Percentiles rank a stretch among this genome's conserved stretches.
phyloP scores from a whole-genome alignment of 345 rosid species.

The Populus deltoides region DNA sequence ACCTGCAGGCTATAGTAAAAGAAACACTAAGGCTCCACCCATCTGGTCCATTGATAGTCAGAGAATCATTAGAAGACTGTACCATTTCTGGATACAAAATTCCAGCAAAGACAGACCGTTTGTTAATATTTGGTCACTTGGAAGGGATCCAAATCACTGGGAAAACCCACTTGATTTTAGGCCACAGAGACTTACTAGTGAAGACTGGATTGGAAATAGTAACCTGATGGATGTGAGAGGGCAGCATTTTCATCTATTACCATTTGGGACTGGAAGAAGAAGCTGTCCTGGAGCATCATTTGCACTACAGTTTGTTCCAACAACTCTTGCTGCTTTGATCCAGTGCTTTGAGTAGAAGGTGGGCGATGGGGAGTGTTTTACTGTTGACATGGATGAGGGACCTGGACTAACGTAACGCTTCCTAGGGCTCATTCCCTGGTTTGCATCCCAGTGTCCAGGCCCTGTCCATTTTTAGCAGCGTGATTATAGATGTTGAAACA shows the following conservation, averaged over 20 bases:
- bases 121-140: conserved; percentile 23
- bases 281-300: conserved; percentile 46
- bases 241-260: conserved; percentile 31
- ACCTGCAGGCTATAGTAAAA: conserved; percentile 57
- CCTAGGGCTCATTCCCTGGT: conserved; percentile 34
- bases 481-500: background rate
- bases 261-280: conserved; percentile 44
- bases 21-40: conserved; percentile 78
- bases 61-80: conserved; percentile 19
- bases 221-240: conserved; percentile 27
- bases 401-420: conserved; percentile 34
- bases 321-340: conserved; percentile 34
- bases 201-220: conserved; percentile 18
- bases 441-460: conserved; percentile 30
- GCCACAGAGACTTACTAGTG: conserved; percentile 20
- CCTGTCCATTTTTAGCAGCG: conserved; percentile 15
- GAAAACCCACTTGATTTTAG: conserved; percentile 21
- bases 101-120: conserved; percentile 23
- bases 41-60: conserved; percentile 24
- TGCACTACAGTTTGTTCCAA: conserved; percentile 32
- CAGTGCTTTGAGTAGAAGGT: conserved; percentile 43
- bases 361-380: conserved; percentile 7
- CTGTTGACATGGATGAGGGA: conserved; percentile 35
- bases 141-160: conserved; percentile 27
- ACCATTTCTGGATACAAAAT: conserved; percentile 13